Evolutionary conservation across 495 filamentous ascomycete species (phyloP).

Genomic region (Antarctomyces pellizariae): DNA sequence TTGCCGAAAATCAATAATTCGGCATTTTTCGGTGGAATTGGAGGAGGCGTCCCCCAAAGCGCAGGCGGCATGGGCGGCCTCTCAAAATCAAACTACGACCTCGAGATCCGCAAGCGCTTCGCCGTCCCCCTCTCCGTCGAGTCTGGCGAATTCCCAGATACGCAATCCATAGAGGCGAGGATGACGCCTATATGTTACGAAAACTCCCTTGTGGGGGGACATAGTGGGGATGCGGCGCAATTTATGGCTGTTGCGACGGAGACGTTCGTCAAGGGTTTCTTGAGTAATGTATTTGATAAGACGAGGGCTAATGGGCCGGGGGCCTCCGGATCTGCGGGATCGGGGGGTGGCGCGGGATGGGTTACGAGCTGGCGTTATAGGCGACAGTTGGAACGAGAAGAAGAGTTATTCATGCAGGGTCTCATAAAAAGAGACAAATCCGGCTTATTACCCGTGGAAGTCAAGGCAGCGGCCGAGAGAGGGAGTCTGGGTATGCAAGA

Average conservation of each 20-base stretch:
- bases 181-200: constrained; percentile 94
- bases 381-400: constrained; percentile 45
- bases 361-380: constrained; percentile 63
- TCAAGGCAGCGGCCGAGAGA: constrained; percentile 40
- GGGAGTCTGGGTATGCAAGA: constrained; percentile 55
- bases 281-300: constrained; percentile 54
- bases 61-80: too few relatives aligned
- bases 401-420: constrained; percentile 37
- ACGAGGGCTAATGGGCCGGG: constrained; percentile 58
- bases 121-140: constrained; percentile 67
- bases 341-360: constrained; percentile 38
- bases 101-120: constrained; percentile 85
- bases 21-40: too few relatives aligned
- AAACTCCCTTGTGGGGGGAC: constrained; percentile 55
- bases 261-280: constrained; percentile 73
- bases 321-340: constrained; percentile 26
- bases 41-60: too few relatives aligned
- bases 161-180: constrained; percentile 50
- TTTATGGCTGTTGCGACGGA: constrained; percentile 83
- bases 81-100: constrained; percentile 60
- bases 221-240: constrained; percentile 46
- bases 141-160: constrained; percentile 80
- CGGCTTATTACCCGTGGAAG: constrained; percentile 55
- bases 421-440: constrained; percentile 43
- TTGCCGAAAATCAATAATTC: too few relatives aligned